These are phyloP conservation scores for Xylaria sp. DNA, from an alignment of 2,329 filamentous ascomycete genomes.

Conservation along the genomic window DNA sequence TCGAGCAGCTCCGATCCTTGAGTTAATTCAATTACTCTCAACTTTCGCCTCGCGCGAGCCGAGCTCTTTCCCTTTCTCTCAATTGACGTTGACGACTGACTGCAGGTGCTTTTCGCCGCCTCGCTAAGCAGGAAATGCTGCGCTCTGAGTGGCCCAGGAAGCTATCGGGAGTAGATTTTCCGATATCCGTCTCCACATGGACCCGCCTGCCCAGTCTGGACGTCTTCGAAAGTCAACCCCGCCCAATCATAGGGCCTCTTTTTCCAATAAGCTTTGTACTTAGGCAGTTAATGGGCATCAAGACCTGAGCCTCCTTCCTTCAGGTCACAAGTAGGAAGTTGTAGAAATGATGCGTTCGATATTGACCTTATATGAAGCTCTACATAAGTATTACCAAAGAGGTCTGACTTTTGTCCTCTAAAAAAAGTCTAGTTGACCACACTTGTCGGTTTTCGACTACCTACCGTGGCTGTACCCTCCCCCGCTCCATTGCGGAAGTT, in stretches of 20 bases:
- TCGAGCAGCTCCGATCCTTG: slow-evolving; percentile 35
- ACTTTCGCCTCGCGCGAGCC: slow-evolving; percentile 36
- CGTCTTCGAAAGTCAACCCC: background rate
- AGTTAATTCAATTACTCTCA: slow-evolving; percentile 18
- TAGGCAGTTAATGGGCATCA: background rate
- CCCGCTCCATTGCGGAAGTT: background rate
- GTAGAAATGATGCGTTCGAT: background rate
- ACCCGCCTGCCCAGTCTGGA: background rate
- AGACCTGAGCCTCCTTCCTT: background rate
- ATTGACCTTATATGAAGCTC: background rate
- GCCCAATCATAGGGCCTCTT: slow-evolving; percentile 20
- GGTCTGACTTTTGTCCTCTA: background rate
- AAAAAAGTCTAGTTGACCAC: background rate
- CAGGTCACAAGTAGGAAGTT: background rate
- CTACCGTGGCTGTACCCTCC: background rate
- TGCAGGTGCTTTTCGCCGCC: slow-evolving; percentile 34
- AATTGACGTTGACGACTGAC: slow-evolving; percentile 40
- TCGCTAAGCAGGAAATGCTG: slow-evolving; percentile 40
- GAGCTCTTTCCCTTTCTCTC: slow-evolving; percentile 31
- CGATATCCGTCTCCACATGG: slow-evolving; percentile 11
- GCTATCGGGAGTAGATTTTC: slow-evolving; percentile 24
- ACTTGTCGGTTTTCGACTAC: background rate
- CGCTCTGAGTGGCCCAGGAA: slow-evolving; percentile 35
- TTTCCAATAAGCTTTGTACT: slow-evolving; percentile 12
- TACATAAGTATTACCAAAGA: background rate